Evolutionary conservation across 2,329 filamentous ascomycete species (phyloP), one percentile per base, ranked within the genome.

Genomic region (Aureobasidium sp.): DNA sequence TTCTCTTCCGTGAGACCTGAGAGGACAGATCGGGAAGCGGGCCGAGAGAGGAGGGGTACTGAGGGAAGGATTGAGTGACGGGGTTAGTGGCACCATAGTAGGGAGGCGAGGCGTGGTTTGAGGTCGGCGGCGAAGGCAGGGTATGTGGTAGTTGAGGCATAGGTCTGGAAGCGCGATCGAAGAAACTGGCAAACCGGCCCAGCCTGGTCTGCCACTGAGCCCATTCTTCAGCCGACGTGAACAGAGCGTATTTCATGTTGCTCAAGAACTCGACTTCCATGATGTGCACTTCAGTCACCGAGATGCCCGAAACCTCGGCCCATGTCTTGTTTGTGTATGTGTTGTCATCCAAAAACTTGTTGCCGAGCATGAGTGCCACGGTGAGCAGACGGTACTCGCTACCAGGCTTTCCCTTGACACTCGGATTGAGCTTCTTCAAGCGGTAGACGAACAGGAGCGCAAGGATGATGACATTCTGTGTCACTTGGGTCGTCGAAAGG

Each of bases 201-300:
- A 97, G 79, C 73, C 91, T 91, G 64, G 81, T 78, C 69, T 97
- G 86, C 94, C 94, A 97, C 59, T 86, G 83, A 53, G 86, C 82
- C 94, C 94, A 99, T 72, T 96, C 85, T 59, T 86, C 82, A 71
- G 91, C 87, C 3, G 92, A 95, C 3, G 90, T 91, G 71, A 93
- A 86, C 8, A 99, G 79, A 68, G 90, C 91, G 76, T 97, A 99
- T 70, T 93, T 86, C 87, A 99, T 96, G 75, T 97, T 97, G 79
- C 93, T 97, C 65, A 99, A 79, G 69, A 99, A 99, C 74, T 99
- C 94, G n/a, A 99, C 94, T 74, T 99, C 94, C 94, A 99, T 99
- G 48, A 97, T 89, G 73, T 99, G 94, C 57, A 99, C 96, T 75
- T 99, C 94, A 64, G 88, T 86, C 13, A 97, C 93, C 1, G 90